A percentile compares a stretch with the other conserved stretches of the same genome.
These are phyloP conservation scores for Volutella citrinella DNA, from an alignment of 2,329 filamentous ascomycete genomes.

Conservation along the genomic window DNA sequence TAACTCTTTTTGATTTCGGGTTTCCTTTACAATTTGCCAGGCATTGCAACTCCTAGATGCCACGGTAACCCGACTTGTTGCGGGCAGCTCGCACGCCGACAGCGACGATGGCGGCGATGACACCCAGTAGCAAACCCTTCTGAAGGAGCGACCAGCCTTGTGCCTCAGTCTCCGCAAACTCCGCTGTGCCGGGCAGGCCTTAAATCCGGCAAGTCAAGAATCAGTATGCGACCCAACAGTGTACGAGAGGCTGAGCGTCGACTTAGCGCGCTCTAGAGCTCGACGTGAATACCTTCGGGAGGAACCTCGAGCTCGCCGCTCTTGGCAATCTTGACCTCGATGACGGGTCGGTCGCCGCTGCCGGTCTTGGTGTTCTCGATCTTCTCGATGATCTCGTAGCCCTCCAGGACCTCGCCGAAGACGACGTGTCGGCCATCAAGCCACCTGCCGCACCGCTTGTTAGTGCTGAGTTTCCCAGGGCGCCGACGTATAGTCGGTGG, in stretches of 20 bases:
- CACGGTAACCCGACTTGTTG: slow-evolving; percentile 11
- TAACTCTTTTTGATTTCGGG: too few relatives aligned
- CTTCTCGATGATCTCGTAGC: slow-evolving; percentile 75
- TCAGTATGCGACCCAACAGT: slow-evolving; percentile 30
- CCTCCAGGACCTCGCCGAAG: slow-evolving; percentile 85
- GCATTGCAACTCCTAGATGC: too few relatives aligned
- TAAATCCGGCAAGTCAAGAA: slow-evolving; percentile 24
- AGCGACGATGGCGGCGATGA: slow-evolving; percentile 18
- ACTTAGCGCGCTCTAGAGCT: too few relatives aligned
- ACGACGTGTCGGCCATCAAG: slow-evolving; percentile 83
- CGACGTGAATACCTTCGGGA: slow-evolving; percentile 88
- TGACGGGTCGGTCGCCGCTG: slow-evolving; percentile 64
- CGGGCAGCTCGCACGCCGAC: slow-evolving; percentile 16
- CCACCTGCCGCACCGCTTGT: slow-evolving; percentile 51
- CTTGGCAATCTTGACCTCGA: slow-evolving; percentile 74
- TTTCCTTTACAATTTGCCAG: too few relatives aligned
- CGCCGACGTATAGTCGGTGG: not conserved
- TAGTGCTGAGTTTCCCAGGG: slow-evolving; percentile 1
- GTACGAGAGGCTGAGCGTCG: too few relatives aligned
- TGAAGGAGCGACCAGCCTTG: slow-evolving; percentile 21
- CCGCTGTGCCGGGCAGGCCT: slow-evolving; percentile 27
- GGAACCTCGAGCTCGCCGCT: slow-evolving; percentile 81
- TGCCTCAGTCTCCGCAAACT: slow-evolving; percentile 14
- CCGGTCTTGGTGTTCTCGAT: slow-evolving; percentile 70
- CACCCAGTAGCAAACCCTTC: slow-evolving; percentile 19